Base-by-base conservation (phyloP, 768 basidiomycete species). In the Pleurotus tuoliensis region DNA sequence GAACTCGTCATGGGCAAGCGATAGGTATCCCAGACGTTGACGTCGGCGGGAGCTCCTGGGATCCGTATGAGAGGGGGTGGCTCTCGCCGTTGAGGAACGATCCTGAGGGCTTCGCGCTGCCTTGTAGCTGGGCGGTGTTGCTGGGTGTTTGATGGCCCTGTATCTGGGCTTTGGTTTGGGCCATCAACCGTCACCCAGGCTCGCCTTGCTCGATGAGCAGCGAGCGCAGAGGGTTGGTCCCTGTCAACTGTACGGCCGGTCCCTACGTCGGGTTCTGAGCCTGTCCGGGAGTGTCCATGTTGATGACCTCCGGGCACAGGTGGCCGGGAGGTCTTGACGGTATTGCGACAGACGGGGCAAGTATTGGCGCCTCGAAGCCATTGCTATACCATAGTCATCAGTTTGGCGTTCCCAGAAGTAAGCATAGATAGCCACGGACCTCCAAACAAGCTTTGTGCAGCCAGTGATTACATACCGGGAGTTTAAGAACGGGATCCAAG, bases 341-440 rank as follows among this genome's bases (percentile, higher is more conserved):
- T 71, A 61, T 83, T 81, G 41, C 90, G 86, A 67, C 90, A 93
- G 1, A 92, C 87, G 12, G 90, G 91, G 60, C 91, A 93, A 0
- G 89, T 91, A 50, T 76, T 83, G 4, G 90, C 88, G 3, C 80
- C 77, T 60, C 80, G 80, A 20, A 93, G 77, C 91, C 91, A 93
- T 87, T 90, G 85, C 87, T 91, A 58, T 11, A 61, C 37, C 52
- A 56, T 47, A 22, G 49, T 39, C 58, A 61, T 48, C 56, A 56
- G 8, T 16, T 7, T 16, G 30, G 3, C 30, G 11, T 34, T 9
- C 9, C 30, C 7, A 9, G 11, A 11, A 11, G 30, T 9, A 11
- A 11, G 9, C 30, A 34, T 11, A 56, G 46, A 38, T 24, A 30
- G 20, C 22, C 25, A 68, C 80, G n/a, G 52, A 90, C 90, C 75